Evolutionary conservation across 768 basidiomycete species (phyloP).

Genomic region (Mycena vulgaris): DNA sequence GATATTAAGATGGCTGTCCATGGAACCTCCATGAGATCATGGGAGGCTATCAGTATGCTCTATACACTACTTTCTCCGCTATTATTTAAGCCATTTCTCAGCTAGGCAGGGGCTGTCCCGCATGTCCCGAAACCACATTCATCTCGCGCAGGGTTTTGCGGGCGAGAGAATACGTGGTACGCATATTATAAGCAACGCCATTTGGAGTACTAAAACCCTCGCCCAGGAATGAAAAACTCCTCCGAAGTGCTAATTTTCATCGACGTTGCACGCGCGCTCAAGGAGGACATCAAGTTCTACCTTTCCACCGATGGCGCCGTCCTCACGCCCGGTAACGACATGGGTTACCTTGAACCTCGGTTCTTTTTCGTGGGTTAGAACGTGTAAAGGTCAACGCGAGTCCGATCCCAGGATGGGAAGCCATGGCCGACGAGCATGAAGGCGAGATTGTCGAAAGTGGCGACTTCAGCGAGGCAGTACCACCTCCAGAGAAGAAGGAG

Average conservation of each 20-base stretch:
- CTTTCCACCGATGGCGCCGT: conserved; percentile 79
- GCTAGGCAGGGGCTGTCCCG: conserved; percentile 70
- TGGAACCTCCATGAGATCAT: conserved; percentile 70
- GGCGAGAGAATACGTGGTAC: conserved; percentile 72
- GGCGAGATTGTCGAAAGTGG: not conserved
- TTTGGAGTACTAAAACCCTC: not conserved
- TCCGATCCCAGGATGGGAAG: conserved; percentile 17
- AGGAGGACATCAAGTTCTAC: conserved; percentile 68
- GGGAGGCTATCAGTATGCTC: conserved; percentile 68
- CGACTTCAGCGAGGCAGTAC: no score
- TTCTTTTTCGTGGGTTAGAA: conserved; percentile 78
- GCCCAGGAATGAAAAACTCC: conserved; percentile 61
- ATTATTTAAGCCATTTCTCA: conserved; percentile 42
- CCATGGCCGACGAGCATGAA: not conserved
- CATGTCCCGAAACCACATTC: conserved; percentile 83
- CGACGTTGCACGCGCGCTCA: conserved; percentile 67
- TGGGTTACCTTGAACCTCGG: conserved; percentile 65
- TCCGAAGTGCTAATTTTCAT: conserved; percentile 79
- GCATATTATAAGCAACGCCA: not conserved
- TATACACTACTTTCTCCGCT: not conserved
- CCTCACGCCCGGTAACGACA: conserved; percentile 73
- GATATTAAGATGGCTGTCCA: conserved; percentile 72
- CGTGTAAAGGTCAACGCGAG: conserved; percentile 20
- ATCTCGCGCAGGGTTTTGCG: conserved; percentile 73
- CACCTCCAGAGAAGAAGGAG: not conserved